phyloP scores from a whole-genome alignment of 2,329 filamentous ascomycete genomes.

The Colletotrichum tofieldiae region DNA sequence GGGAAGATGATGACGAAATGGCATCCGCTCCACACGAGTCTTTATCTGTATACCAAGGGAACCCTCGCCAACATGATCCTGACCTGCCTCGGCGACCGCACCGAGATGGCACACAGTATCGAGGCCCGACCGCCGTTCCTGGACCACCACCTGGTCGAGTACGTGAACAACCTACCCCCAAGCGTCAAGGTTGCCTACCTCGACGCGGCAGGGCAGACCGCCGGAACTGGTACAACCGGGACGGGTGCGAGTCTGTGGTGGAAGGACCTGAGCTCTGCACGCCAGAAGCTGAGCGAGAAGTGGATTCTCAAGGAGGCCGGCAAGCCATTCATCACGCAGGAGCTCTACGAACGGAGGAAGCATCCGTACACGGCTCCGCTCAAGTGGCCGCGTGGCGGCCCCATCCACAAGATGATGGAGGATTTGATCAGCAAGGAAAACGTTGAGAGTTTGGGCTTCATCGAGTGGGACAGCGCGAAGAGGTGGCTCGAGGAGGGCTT shows the following conservation, averaged over 20 bases:
- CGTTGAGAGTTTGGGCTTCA: slow-evolving; percentile 57
- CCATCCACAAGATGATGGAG: slow-evolving; percentile 56
- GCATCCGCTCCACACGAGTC: slow-evolving; percentile 50
- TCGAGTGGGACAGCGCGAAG: slow-evolving; percentile 55
- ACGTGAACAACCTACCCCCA: slow-evolving; percentile 51
- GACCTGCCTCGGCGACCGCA: slow-evolving; percentile 51
- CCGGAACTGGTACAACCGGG: background rate
- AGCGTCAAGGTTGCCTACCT: slow-evolving; percentile 48
- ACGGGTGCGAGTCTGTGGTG: slow-evolving; percentile 59
- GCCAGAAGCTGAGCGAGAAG: slow-evolving; percentile 59
- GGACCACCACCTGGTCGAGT: slow-evolving; percentile 52
- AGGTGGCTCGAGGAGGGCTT: slow-evolving; percentile 57
- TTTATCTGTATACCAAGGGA: slow-evolving; percentile 49
- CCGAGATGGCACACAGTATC: slow-evolving; percentile 56
- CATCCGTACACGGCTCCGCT: slow-evolving; percentile 65
- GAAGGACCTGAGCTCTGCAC: slow-evolving; percentile 33
- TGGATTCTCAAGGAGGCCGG: slow-evolving; percentile 65
- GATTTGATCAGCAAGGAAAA: slow-evolving; percentile 54
- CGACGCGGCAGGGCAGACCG: slow-evolving; percentile 10
- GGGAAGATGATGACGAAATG: slow-evolving; percentile 49
- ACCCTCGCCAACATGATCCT: slow-evolving; percentile 50
- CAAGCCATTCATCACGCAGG: slow-evolving; percentile 58
- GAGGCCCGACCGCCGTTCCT: slow-evolving; percentile 56
- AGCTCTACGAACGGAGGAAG: slow-evolving; percentile 66
- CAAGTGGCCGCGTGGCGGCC: slow-evolving; percentile 58